phyloP scores from a whole-genome alignment of 2,329 filamentous ascomycete genomes.

The Xenoacremonium recifei region DNA sequence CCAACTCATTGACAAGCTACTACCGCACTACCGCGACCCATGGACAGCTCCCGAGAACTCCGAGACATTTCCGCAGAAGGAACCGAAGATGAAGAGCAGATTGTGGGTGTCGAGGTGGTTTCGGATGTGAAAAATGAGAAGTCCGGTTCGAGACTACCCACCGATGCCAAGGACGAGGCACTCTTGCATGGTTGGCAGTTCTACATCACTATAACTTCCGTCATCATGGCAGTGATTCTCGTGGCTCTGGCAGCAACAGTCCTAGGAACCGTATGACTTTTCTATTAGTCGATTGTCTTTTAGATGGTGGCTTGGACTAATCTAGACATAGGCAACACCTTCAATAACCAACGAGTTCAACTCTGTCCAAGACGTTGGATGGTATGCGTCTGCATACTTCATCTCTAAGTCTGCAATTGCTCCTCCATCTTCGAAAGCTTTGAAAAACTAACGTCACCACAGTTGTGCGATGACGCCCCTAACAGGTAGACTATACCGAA shows the following conservation, averaged over 20 bases:
- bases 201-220: no score
- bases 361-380: neutral
- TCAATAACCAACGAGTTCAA: neutral
- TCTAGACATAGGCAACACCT: neutral
- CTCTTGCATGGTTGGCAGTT: no score
- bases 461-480: neutral
- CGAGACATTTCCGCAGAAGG: conserved; percentile 1
- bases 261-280: no score
- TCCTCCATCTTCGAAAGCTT: neutral
- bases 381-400: neutral
- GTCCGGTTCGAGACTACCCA: no score
- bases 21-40: neutral
- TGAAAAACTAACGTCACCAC: neutral
- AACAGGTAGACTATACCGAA: neutral
- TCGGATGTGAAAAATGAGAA: no score
- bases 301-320: no score
- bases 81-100: no score
- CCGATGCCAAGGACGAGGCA: no score
- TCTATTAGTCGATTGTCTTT: no score
- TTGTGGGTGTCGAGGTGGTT: no score
- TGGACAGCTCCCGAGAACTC: neutral
- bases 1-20: neutral
- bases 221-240: no score
- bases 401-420: neutral
- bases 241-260: no score